A percentile compares a stretch with the other conserved stretches of the same genome.
Conservation (phyloP, 768 basidiomycete genomes). For the Termitomyces sp. region DNA sequence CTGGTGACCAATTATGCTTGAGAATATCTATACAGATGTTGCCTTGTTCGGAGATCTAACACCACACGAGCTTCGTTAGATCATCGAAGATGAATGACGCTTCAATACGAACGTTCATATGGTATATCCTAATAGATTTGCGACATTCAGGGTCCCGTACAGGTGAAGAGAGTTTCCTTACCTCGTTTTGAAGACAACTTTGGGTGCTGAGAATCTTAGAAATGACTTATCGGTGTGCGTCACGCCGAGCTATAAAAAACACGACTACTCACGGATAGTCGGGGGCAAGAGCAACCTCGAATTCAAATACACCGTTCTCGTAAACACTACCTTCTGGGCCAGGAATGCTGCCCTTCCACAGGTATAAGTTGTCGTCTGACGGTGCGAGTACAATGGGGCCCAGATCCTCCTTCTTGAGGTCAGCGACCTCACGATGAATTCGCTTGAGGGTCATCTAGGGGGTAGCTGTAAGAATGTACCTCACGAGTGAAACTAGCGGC, state of each 20-base stretch:
- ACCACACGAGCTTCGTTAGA: neutral
- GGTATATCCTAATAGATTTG: conserved; percentile 62
- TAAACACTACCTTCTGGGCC: conserved; percentile 83
- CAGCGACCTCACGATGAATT: conserved; percentile 78
- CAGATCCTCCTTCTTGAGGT: conserved; percentile 79
- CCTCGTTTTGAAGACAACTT: conserved; percentile 73
- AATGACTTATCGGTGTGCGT: conserved; percentile 4
- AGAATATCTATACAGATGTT: conserved; percentile 87
- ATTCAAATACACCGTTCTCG: conserved; percentile 71
- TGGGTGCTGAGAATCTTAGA: conserved; percentile 75
- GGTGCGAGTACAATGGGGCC: conserved; percentile 70
- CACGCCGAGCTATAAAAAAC: conserved; percentile 4
- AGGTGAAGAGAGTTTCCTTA: conserved; percentile 23
- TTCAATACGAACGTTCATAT: conserved; percentile 63
- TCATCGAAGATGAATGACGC: neutral
- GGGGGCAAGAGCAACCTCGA: conserved; percentile 58
- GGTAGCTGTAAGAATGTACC: neutral
- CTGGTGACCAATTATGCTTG: conserved; percentile 93
- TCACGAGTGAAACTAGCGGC: neutral
- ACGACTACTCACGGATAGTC: conserved; percentile 75
- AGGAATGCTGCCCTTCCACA: conserved; percentile 76
- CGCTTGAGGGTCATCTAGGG: conserved; percentile 67
- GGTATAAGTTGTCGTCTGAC: conserved; percentile 57
- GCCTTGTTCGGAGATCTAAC: conserved; percentile 70
- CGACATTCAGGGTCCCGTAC: neutral